Base-by-base conservation (phyloP, 495 filamentous ascomycete species). In the Aspergillus sclerotioniger region DNA sequence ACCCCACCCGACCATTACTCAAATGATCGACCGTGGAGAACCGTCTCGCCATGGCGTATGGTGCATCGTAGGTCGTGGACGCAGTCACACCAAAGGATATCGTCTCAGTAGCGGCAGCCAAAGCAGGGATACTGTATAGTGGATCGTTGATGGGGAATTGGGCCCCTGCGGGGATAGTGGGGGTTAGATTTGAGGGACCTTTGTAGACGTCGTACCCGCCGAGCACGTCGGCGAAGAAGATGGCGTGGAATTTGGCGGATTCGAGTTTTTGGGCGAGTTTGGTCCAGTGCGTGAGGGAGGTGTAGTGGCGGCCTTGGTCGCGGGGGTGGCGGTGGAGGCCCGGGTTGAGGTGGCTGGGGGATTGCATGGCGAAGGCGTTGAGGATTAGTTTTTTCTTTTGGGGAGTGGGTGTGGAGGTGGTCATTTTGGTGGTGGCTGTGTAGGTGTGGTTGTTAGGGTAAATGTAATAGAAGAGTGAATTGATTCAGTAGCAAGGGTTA, bases 51-150 rank as follows among this genome's bases (percentile, higher is more conserved):
- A 89, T 76, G 54, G 85, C 82, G 59, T 87, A 90, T 9, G 87
- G 86, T 54, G 82, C 76, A 55, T 89, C 87, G 61, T 88, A 89
- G 1, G 84, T 88, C 10, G 74, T 87, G 8, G 82, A 82, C 3
- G 84, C 73, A 12, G 91, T 90, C 2, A 91, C 83, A 7, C 90
- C 81, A 51, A 85, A 77, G 7, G 84, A 84, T 28, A 95, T 80
- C 32, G 78, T 78, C 49, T 90, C 67, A 12, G 88, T 90, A 15
- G 66, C 71, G 15, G 71, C 71, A 15, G 76, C 75, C 76, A 79
- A 76, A 37, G 75, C 70, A 15, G 75, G 67, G 8, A 79, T 61
- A 48, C 71, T 70, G 54, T 77, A 75, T 8, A 79, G 66, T 1
- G 75, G 76, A 46, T 79, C 76, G 52, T 85, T 86, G 53, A 88